Evolutionary conservation across 1,139 yeast genomes (phyloP).

Genomic region (Saccharomyces pastorianus): DNA sequence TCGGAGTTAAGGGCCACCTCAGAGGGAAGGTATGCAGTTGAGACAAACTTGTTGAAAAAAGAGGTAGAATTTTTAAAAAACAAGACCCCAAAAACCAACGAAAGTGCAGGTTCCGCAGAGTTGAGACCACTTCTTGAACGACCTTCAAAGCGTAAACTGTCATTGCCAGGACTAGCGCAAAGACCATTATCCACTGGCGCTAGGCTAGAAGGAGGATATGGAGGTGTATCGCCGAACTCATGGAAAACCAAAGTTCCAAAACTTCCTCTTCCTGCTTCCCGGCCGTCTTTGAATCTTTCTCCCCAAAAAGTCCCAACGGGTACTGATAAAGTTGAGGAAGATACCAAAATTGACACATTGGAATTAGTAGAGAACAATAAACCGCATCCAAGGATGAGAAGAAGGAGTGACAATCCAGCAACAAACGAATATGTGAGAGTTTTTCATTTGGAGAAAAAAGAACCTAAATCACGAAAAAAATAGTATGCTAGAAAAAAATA

Average conservation of each 20-base stretch:
- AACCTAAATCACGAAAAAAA: background rate
- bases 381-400: slow-evolving; percentile 29
- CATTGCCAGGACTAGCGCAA: background rate
- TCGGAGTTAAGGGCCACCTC: slow-evolving; percentile 17
- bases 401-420: slow-evolving; percentile 26
- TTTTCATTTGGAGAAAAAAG: slow-evolving; percentile 22
- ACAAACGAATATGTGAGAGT: slow-evolving; percentile 27
- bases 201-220: background rate
- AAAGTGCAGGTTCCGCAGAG: background rate
- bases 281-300: background rate
- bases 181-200: background rate
- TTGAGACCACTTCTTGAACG: background rate
- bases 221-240: background rate
- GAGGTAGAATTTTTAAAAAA: slow-evolving; percentile 23
- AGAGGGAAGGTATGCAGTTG: slow-evolving; percentile 22
- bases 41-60: slow-evolving; percentile 18
- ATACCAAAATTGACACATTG: slow-evolving; percentile 1
- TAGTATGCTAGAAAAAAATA: background rate
- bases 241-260: background rate
- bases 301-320: background rate
- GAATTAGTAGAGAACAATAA: slow-evolving; percentile 25
- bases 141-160: background rate
- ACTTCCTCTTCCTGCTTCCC: background rate
- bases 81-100: slow-evolving; percentile 7
- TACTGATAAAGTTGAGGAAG: background rate